A percentile compares a stretch with the other conserved stretches of the same genome.
phyloP scores from a whole-genome alignment of 2,329 filamentous ascomycete genomes.

The Fusarium tuaranense region DNA sequence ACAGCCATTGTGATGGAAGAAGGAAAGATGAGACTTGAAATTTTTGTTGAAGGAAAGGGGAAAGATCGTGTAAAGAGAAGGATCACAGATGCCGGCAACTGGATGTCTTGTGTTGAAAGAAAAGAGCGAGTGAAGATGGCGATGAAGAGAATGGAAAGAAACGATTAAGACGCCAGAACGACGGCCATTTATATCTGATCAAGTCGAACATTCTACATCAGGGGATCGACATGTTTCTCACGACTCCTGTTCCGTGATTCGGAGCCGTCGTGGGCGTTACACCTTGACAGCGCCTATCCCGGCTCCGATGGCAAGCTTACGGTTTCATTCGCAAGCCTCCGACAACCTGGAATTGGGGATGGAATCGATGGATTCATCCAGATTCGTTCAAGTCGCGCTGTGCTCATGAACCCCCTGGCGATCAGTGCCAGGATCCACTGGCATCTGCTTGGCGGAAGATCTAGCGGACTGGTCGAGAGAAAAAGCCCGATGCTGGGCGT shows the following conservation, averaged over 20 bases:
- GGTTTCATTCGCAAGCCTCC: constrained; percentile 39
- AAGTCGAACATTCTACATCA: constrained; percentile 4
- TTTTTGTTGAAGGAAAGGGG: constrained; percentile 5
- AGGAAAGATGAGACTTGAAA: constrained; percentile 16
- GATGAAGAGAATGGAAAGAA: constrained; percentile 36
- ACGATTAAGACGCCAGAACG: constrained; percentile 12
- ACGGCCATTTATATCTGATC: constrained; percentile 35
- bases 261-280: constrained; percentile 26
- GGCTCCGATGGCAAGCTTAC: constrained; percentile 30
- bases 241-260: constrained; percentile 19
- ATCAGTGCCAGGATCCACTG: constrained; percentile 33
- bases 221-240: constrained; percentile 19
- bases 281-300: constrained; percentile 30
- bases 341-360: constrained; percentile 28
- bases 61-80: constrained; percentile 37
- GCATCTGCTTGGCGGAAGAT: constrained; percentile 43
- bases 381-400: not conserved
- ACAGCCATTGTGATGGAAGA: constrained; percentile 40
- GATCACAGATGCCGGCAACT: constrained; percentile 47
- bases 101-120: constrained; percentile 39
- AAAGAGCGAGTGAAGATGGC: constrained; percentile 37
- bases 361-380: constrained; percentile 21
- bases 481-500: constrained; percentile 21
- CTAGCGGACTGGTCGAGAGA: constrained; percentile 9
- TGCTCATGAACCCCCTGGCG: constrained; percentile 25